Conservation (phyloP, 768 basidiomycete genomes). For the Boletus tylopilopsis region DNA sequence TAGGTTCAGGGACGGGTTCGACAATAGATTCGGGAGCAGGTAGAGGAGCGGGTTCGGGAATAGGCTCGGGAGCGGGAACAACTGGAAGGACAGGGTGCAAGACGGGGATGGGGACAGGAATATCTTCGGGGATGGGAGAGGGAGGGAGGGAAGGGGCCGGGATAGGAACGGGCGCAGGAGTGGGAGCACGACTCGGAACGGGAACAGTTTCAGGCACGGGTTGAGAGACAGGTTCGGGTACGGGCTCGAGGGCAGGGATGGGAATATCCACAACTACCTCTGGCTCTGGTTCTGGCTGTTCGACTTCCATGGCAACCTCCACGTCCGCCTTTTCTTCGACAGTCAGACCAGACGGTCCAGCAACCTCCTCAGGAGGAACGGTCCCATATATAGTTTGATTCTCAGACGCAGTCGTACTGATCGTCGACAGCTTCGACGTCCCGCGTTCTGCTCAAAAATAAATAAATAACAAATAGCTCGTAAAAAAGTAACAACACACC, state of each 20-base stretch:
- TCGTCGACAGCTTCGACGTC: conserved; percentile 42
- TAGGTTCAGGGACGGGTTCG: no score
- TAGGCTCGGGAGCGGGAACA: not conserved
- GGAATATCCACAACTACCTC: not conserved
- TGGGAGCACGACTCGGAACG: no score
- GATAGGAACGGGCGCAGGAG: no score
- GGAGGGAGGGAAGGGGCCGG: no score
- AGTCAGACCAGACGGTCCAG: conserved; percentile 22
- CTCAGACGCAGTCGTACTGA: conserved; percentile 46
- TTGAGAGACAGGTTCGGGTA: not conserved
- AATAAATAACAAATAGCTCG: no score
- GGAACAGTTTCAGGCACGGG: not conserved
- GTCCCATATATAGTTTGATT: conserved; percentile 35
- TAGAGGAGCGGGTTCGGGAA: not conserved
- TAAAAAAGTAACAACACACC: no score
- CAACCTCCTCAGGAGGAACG: conserved; percentile 25
- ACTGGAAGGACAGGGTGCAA: not conserved
- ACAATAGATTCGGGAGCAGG: not conserved
- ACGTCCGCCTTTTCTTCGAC: conserved; percentile 16
- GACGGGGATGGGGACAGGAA: not conserved
- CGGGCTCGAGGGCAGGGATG: not conserved
- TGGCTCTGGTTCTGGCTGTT: conserved; percentile 7
- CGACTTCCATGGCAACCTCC: conserved; percentile 16
- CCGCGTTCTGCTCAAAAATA: conserved; percentile 30
- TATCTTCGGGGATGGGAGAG: no score